These are phyloP conservation scores for Penicillium roqueforti DNA, from an alignment of 495 filamentous ascomycete genomes.

Conservation along the genomic window DNA sequence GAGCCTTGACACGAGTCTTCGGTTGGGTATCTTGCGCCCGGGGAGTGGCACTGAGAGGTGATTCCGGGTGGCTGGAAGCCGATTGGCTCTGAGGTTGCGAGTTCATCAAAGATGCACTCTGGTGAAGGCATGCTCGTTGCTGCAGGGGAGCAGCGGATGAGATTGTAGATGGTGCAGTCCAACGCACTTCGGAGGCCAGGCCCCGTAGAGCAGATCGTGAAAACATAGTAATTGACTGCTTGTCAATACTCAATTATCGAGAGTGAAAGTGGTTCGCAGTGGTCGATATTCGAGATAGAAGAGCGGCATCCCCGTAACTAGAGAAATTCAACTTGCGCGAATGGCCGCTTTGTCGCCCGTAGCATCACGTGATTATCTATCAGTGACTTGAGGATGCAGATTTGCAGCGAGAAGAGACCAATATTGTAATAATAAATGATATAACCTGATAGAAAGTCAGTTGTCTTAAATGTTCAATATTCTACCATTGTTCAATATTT, in stretches of 20 bases:
- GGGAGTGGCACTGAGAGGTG: constrained; percentile 29
- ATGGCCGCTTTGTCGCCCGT: constrained; percentile 27
- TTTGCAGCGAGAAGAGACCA: neutral
- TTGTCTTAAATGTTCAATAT: neutral
- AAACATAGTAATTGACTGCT: constrained; percentile 32
- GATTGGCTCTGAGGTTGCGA: constrained; percentile 20
- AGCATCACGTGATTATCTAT: constrained; percentile 23
- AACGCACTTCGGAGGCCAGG: constrained; percentile 34
- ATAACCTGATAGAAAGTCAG: no score
- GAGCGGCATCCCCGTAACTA: constrained; percentile 18
- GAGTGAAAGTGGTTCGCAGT: constrained; percentile 15
- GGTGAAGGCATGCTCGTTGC: constrained; percentile 30
- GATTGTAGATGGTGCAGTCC: constrained; percentile 29
- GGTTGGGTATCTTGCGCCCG: constrained; percentile 25
- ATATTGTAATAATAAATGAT: neutral
- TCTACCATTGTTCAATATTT: neutral
- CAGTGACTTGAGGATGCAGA: neutral
- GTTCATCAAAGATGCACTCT: constrained; percentile 19
- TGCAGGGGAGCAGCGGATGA: constrained; percentile 38
- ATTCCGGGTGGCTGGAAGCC: constrained; percentile 24
- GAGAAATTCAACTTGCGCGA: constrained; percentile 34
- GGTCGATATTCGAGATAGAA: constrained; percentile 10
- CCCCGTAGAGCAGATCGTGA: constrained; percentile 38
- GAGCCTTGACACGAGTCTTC: constrained; percentile 5
- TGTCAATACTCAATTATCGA: constrained; percentile 10